Evolutionary conservation across 2,329 filamentous ascomycete species (phyloP).

Genomic region (Calonectria fujianensis): DNA sequence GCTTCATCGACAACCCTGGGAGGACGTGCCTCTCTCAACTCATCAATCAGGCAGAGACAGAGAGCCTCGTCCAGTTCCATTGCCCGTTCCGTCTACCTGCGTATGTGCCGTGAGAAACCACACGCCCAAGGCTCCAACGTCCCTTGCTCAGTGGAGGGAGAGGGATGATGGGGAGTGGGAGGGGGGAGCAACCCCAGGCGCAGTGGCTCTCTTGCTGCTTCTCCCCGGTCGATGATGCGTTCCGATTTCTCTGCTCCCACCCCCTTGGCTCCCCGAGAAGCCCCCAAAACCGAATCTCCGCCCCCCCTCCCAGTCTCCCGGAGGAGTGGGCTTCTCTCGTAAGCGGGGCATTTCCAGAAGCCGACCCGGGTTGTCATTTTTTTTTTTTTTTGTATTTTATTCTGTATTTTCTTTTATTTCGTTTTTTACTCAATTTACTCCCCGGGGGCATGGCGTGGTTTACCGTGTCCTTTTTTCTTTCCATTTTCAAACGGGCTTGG

Average conservation of each 20-base stretch:
- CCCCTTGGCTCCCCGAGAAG: not conserved
- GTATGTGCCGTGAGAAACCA: conserved; percentile 1
- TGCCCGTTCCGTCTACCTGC: conserved; percentile 20
- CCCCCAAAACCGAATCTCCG: conserved; percentile 3
- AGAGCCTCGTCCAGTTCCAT: not conserved
- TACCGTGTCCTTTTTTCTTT: not conserved
- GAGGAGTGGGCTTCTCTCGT: conserved; percentile 37
- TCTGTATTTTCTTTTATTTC: not conserved
- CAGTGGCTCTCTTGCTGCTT: not conserved
- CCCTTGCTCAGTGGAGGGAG: conserved; percentile 1
- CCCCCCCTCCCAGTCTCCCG: not conserved
- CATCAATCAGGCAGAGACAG: conserved; percentile 20
- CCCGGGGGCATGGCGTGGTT: not conserved
- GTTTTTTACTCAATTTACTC: not conserved
- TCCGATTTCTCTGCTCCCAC: conserved; percentile 2
- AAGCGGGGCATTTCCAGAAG: conserved; percentile 46
- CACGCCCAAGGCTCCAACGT: conserved; percentile 9
- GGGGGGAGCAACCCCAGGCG: not conserved
- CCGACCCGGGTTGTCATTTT: conserved; percentile 43
- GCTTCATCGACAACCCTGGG: not conserved
- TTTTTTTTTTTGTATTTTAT: not conserved
- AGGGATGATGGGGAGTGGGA: not conserved
- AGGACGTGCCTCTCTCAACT: conserved; percentile 2
- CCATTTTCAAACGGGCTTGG: not conserved
- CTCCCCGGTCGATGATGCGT: conserved; percentile 4